These are phyloP conservation scores for Pharus latifolius DNA, from an alignment of 176 grass and related monocot genomes.

Conservation along the genomic window DNA sequence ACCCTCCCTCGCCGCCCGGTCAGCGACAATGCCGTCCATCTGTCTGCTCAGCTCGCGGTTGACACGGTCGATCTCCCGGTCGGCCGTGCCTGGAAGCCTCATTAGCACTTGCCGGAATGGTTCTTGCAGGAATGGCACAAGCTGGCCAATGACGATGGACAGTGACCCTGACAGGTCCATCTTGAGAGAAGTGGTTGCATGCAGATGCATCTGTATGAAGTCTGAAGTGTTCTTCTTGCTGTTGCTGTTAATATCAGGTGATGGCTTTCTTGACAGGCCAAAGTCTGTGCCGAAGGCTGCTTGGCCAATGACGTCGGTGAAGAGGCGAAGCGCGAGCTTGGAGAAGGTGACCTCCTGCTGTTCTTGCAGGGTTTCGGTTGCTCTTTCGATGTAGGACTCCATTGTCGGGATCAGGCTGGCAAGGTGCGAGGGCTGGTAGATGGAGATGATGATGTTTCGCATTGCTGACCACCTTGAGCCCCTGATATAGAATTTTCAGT, in stretches of 20 bases:
- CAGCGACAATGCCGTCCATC: constrained; percentile 22
- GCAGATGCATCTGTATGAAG: constrained; percentile 32
- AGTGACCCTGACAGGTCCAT: constrained; percentile 48
- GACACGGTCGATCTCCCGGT: constrained; percentile 25
- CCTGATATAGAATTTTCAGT: no score
- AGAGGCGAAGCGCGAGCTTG: constrained; percentile 9
- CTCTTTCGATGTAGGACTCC: constrained; percentile 24
- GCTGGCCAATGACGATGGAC: constrained; percentile 21
- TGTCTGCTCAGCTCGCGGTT: constrained; percentile 15
- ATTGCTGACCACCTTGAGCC: constrained; percentile 29
- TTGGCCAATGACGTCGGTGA: constrained; percentile 36
- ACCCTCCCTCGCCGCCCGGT: neutral
- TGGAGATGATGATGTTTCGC: constrained; percentile 32
- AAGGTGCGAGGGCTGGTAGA: constrained; percentile 38
- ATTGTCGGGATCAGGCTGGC: constrained; percentile 28
- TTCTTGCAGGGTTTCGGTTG: neutral
- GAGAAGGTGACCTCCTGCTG: constrained; percentile 21
- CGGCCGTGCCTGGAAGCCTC: constrained; percentile 18
- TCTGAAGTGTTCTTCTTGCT: neutral
- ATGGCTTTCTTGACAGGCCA: constrained; percentile 7
- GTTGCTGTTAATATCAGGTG: neutral
- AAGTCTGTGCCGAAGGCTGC: constrained; percentile 33
- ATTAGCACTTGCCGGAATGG: constrained; percentile 14
- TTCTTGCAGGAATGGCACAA: constrained; percentile 28
- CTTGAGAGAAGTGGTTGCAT: constrained; percentile 40